Base-by-base conservation (phyloP, 192 early-diverging fungal genomes). In the Backusella sp. region DNA sequence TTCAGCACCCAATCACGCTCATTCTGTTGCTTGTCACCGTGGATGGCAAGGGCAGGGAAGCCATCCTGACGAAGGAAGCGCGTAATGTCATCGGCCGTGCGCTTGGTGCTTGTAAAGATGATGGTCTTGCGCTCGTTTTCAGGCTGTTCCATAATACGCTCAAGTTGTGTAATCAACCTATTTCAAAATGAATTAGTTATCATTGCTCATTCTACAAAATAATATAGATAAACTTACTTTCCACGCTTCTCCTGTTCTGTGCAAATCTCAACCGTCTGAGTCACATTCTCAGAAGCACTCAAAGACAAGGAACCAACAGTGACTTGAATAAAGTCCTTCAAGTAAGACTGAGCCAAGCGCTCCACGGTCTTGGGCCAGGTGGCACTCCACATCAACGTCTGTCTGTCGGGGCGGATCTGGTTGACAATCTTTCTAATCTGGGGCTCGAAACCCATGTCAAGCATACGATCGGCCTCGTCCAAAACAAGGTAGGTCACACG, bases 391-490 rank as follows among this genome's bases (percentile, higher is more conserved):
- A 99, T 97, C 62, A 99, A 90, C 23, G 97, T 99, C 82, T 99
- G 98, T 74, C 98, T 88, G 76, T 99, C 97, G 39, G 96, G 97
- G 4, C 96, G 91, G 83, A 98, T 98, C 83, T 96, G 96, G 71
- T 96, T 95, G 12, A 99, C 95, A 76, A 99, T 98, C 82, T 96
- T 95, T 74, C 97, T 92, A 81, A 99, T 97, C 83, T 99, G 97
- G 59, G 95, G 95, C 86, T 99, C 98, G 79, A 98, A 98, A 76
- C 98, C 97, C 97, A 99, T 98, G 82, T 99, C 97, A 73, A 99
- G 84, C 97, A 98, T 98, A 69, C 96, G 91, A 84, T 99, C 97
- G n/a, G 97, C 97, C 82, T 99, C 97, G 87, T 99, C 97, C 73
- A 99, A 88, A 42, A 99, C 98, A 52, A 99, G 88, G 76, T 98